Evolutionary conservation across 371 early-diverging fungal species (phyloP).

Genomic region (Circinella minor): DNA sequence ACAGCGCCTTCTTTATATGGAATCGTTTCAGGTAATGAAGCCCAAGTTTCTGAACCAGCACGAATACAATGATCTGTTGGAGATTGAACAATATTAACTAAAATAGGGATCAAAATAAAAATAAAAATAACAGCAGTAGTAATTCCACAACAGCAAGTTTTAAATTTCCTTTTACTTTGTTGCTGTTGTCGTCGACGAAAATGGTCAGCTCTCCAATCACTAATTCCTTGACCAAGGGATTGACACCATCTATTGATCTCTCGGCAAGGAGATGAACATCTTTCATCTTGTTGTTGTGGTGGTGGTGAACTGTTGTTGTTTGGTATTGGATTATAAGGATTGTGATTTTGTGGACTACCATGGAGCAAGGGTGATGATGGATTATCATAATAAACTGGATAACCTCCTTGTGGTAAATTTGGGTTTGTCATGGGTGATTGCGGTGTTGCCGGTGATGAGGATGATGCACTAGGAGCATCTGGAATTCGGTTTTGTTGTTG

Average conservation of each 20-base stretch:
- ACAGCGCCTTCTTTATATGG: neutral
- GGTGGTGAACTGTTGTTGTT: too few species aligned
- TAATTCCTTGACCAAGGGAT: too few species aligned
- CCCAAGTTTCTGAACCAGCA: neutral
- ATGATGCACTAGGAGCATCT: neutral
- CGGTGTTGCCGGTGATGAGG: neutral
- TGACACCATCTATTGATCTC: too few species aligned
- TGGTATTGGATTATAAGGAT: too few species aligned
- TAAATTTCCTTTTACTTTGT: neutral
- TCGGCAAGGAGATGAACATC: too few species aligned
- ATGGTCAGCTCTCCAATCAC: too few species aligned
- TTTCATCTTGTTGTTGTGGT: too few species aligned
- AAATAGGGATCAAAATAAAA: neutral
- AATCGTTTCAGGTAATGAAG: neutral
- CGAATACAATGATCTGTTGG: neutral
- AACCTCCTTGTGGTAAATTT: too few species aligned
- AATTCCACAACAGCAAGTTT: neutral
- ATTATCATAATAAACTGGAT: too few species aligned
- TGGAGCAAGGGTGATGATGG: too few species aligned
- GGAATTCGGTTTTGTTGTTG: constrained; percentile 1
- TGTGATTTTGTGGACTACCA: too few species aligned
- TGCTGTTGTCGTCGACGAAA: neutral
- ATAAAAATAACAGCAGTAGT: neutral
- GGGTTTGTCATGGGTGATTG: too few species aligned
- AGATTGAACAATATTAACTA: neutral